Evolutionary conservation across 352 stramenopile genomes (phyloP).

Genomic region (Phytophthora pisi): DNA sequence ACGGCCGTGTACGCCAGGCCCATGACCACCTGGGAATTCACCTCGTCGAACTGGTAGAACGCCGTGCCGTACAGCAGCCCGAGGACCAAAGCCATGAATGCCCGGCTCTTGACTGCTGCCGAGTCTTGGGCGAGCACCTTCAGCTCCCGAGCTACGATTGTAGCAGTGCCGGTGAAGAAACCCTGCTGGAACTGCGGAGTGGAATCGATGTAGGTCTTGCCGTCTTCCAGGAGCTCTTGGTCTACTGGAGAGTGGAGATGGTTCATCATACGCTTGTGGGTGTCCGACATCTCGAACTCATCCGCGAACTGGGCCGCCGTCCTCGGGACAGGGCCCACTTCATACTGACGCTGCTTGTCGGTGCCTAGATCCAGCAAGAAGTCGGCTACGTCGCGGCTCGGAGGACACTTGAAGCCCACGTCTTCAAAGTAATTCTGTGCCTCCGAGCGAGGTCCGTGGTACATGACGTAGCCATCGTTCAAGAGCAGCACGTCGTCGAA

Average conservation of each 20-base stretch:
- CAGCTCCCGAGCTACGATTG: slow-evolving; percentile 28
- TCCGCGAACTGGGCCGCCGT: slow-evolving; percentile 26
- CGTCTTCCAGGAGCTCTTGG: slow-evolving; percentile 8
- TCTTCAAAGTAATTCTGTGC: slow-evolving; percentile 72
- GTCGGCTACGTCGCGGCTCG: slow-evolving; percentile 44
- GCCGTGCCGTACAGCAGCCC: slow-evolving; percentile 25
- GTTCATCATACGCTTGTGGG: slow-evolving; percentile 28
- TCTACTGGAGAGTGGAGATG: slow-evolving; percentile 11
- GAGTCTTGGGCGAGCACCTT: slow-evolving; percentile 37
- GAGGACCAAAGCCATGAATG: slow-evolving; percentile 24
- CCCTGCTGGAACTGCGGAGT: slow-evolving; percentile 34
- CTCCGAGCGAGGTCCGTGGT: slow-evolving; percentile 65
- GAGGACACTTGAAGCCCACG: slow-evolving; percentile 58
- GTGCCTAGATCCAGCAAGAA: slow-evolving; percentile 48
- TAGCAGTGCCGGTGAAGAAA: slow-evolving; percentile 12
- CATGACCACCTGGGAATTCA: slow-evolving; percentile 30
- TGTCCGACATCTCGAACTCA: slow-evolving; percentile 28
- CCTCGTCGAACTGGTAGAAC: slow-evolving; percentile 31
- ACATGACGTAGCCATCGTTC: slow-evolving; percentile 86
- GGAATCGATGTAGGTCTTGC: slow-evolving; percentile 24
- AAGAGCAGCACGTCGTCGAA: slow-evolving; percentile 93
- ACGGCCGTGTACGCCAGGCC: slow-evolving; percentile 76
- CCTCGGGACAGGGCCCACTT: slow-evolving; percentile 11
- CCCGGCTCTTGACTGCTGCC: slow-evolving; percentile 28
- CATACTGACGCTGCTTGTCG: slow-evolving; percentile 38